A percentile compares a stretch with the other conserved stretches of the same genome.
These are phyloP conservation scores for Monosporascus sp. DNA, from an alignment of 2,329 filamentous ascomycete genomes.

Conservation along the genomic window DNA sequence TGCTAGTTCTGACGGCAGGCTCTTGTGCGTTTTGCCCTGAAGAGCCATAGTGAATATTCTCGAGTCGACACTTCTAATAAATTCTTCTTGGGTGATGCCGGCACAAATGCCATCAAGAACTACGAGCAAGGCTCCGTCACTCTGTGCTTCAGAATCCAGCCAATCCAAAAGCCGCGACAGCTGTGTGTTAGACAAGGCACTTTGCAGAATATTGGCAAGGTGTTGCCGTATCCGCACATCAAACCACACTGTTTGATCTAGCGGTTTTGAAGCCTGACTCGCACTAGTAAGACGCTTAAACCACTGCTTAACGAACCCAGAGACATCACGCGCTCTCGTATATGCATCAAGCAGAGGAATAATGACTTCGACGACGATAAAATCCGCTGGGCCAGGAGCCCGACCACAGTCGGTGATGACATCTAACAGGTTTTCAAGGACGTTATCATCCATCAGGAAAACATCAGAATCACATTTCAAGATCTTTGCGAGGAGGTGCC, in stretches of 20 bases:
- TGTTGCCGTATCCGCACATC: slow-evolving; percentile 19
- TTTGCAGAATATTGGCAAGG: slow-evolving; percentile 27
- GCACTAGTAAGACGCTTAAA: slow-evolving; percentile 20
- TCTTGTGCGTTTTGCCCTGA: slow-evolving; percentile 13
- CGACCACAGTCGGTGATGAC: slow-evolving; percentile 22
- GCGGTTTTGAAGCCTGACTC: background rate
- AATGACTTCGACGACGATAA: slow-evolving; percentile 28
- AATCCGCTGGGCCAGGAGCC: slow-evolving; percentile 14
- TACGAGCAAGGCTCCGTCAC: slow-evolving; percentile 25
- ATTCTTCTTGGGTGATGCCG: slow-evolving; percentile 29
- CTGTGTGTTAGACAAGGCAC: slow-evolving; percentile 31
- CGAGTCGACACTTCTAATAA: slow-evolving; percentile 24
- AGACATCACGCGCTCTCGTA: slow-evolving; percentile 32
- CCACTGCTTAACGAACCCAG: slow-evolving; percentile 35
- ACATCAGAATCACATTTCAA: slow-evolving; percentile 39
- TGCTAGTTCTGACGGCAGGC: slow-evolving; percentile 16
- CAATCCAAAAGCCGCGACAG: slow-evolving; percentile 30
- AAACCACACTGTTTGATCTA: slow-evolving; percentile 22
- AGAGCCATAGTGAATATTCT: slow-evolving; percentile 28
- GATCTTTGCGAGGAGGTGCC: slow-evolving; percentile 36
- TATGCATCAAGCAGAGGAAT: slow-evolving; percentile 37
- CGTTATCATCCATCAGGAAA: slow-evolving; percentile 32
- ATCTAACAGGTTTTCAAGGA: slow-evolving; percentile 26
- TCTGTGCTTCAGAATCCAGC: slow-evolving; percentile 19
- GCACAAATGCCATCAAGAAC: slow-evolving; percentile 33